Base-by-base conservation (phyloP, 768 basidiomycete species). In the Rhizopogon vesiculosus region DNA sequence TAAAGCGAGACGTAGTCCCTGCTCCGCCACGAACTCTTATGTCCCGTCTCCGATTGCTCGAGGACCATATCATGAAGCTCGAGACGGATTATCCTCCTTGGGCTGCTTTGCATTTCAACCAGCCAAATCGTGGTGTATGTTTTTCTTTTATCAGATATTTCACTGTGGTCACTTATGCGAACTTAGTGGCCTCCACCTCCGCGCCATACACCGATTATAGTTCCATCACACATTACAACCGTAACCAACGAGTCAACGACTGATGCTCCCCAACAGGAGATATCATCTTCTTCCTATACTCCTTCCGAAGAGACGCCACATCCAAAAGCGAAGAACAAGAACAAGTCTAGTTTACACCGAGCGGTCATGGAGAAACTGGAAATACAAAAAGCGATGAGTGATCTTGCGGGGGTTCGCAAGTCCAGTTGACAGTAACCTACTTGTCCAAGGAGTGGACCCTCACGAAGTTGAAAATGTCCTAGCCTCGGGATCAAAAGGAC, bases 41-140 rank as follows among this genome's bases (percentile, higher is more conserved):
- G 22, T 74, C 80, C 29, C 82, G 90, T 1, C 70, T 93, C 16
- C 82, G 82, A 58, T 84, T 82, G 58, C 68, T 93, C 1, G 90
- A 93, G 66, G 86, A 90, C 39, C 89, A 91, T 62, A 78, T 93
- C 56, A 76, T 87, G 39, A 78, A 78, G 49, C 74, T 93, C 1
- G 90, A 93, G 66, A 88, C 82, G 62, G 89, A 91, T 51, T 91
- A 89, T 62, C 90, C 90, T 3, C 88, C 90, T 5, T 92, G 90
- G 90, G 88, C 90, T 0, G 89, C 90, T 7, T 72, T 92, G n/a
- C 90, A 92, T 64, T 92, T 92, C 66, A 91, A 88, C 54, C 90
- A 93, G 64, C 91, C 91, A 3, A 79, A 83, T 62, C 82, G 91
- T 55, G 87, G 85, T 28, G 91, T 92, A 71, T 46, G 87, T 78